Base-by-base conservation (phyloP, 78 protist species). In the Bodo saltans region DNA sequence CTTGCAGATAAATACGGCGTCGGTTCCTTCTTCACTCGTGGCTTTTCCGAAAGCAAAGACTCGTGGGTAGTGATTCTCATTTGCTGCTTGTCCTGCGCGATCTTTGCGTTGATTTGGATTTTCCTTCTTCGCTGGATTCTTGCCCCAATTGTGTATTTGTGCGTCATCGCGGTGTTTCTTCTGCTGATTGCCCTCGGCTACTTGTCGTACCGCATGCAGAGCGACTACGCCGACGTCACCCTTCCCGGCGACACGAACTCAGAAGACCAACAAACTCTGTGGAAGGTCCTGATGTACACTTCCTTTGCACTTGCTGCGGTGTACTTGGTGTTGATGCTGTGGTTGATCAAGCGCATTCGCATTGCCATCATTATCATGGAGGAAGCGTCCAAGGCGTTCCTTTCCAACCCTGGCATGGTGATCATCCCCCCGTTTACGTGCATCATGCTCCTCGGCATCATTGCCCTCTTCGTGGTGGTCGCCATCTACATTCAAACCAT, bases 291-390 rank as follows among this genome's bases (percentile, higher is more conserved):
- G 28, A 12, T 12, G 41, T 28, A 37, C 39, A 23, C 67, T 17
- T 33, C 37, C 70, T 3, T 78, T 29, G 67, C 37, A 23, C 28
- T 11, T 11, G 8, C 33, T 25, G 17, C 41, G 35, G 34, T 81
- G 72, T 81, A n/a, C 67, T 3, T 69, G 12, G 12, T 78, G 33
- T 68, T 81, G 70, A 35, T 81, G 32, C 4, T 81, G 38, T 81
- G 80, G 72, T 35, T 81, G 26, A 37, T 27, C 34, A 81, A 42
- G 60, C 3, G 38, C 39, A 69, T 81, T 41, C 12, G 3, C 35
- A 17, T 3, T 2, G 85, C 85, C n/a, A 33, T 78, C 39, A 47
- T 4, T 33, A 3, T 81, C 25, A 81, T 81, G 39, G 39, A 70
- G 35, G 17, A n/a, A 25, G 85, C 85, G 12, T 12, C 60, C 23